Conservation (phyloP, 768 basidiomycete species). For the Mycena crocata region DNA sequence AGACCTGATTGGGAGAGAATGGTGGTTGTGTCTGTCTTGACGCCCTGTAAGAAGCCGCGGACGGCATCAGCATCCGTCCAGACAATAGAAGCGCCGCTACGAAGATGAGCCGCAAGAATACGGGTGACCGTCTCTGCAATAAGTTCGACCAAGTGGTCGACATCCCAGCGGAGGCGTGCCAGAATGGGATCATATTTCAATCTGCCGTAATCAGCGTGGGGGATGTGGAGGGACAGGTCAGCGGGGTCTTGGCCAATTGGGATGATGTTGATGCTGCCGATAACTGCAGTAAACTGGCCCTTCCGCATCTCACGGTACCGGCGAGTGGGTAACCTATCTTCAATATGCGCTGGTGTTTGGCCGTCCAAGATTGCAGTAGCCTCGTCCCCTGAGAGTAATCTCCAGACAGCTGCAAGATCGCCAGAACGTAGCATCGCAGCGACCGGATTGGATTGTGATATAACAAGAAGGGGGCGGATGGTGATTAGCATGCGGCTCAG, state of each 20-base stretch:
- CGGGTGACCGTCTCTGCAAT: background rate
- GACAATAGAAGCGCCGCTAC: background rate
- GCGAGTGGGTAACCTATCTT: background rate
- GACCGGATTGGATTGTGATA: background rate
- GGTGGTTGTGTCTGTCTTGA: background rate
- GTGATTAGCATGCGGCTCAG: background rate
- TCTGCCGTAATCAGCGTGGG: background rate
- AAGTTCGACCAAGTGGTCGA: background rate
- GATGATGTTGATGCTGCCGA: background rate
- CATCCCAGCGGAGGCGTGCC: background rate
- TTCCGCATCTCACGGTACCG: background rate
- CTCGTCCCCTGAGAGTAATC: background rate
- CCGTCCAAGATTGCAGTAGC: background rate
- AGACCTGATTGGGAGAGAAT: background rate
- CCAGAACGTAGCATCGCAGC: background rate
- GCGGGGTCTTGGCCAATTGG: background rate
- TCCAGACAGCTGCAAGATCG: background rate
- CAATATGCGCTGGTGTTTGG: background rate
- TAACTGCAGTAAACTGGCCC: background rate
- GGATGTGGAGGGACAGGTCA: background rate
- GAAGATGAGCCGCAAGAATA: background rate
- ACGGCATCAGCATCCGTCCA: background rate
- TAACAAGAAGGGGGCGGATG: background rate
- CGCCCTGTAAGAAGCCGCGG: background rate
- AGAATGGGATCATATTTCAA: conserved; percentile 5